These are phyloP conservation scores for Durio zibethinus DNA, from an alignment of 345 rosid species.

Conservation along the genomic window DNA sequence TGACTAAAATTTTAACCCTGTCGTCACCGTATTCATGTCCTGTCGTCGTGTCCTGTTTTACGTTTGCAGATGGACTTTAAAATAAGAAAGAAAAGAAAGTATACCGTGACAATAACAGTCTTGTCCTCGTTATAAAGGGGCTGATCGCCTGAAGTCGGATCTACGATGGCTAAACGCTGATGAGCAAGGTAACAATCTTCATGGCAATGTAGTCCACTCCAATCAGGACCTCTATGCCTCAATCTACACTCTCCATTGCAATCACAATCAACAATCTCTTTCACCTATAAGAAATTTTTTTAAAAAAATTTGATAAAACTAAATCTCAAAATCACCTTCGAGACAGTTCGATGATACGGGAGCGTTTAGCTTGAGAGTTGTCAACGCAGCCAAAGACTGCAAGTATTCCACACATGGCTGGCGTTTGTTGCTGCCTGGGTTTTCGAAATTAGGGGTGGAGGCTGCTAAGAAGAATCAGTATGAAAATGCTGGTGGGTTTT, in stretches of 20 bases:
- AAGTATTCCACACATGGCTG: constrained; percentile 80
- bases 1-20: no score
- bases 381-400: constrained; percentile 71
- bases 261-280: neutral
- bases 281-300: neutral
- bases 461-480: constrained; percentile 7
- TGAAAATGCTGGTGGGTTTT: constrained; percentile 9
- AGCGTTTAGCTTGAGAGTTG: constrained; percentile 71
- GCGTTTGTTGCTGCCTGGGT: neutral
- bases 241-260: constrained; percentile 37
- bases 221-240: constrained; percentile 83
- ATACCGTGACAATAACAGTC: constrained; percentile 68
- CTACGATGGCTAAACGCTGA: constrained; percentile 75
- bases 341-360: constrained; percentile 79
- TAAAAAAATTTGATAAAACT: neutral
- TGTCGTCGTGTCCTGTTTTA: no score
- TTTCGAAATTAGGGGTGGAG: neutral
- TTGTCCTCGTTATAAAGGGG: constrained; percentile 79
- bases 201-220: constrained; percentile 75
- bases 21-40: no score
- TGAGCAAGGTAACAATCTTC: constrained; percentile 73
- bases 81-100: neutral
- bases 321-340: constrained; percentile 43
- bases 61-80: no score
- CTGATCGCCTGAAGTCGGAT: constrained; percentile 86